phyloP scores from a whole-genome alignment of 1,284 basidiomycete species.

The Phellopilus nigrolimitatus region DNA sequence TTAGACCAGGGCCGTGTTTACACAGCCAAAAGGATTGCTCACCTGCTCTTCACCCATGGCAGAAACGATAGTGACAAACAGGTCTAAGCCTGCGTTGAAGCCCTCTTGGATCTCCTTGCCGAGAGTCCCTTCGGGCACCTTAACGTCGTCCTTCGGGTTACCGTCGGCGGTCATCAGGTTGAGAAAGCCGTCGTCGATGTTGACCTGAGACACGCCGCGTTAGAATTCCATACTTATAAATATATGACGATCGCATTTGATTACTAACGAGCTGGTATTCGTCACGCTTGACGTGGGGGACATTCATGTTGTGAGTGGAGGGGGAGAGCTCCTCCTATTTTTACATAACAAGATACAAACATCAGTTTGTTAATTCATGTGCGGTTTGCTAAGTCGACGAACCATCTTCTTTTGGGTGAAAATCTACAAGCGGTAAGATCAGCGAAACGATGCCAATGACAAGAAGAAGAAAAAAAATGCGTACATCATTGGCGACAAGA shows the following conservation, averaged over 20 bases:
- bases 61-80: constrained; percentile 83
- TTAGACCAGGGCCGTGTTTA: neutral
- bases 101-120: constrained; percentile 69
- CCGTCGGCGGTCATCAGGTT: constrained; percentile 92
- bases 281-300: constrained; percentile 87
- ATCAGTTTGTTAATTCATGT: neutral
- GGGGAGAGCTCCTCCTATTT: constrained; percentile 94
- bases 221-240: constrained; percentile 7
- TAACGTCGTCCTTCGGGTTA: constrained; percentile 91
- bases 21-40: constrained; percentile 19
- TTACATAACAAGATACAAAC: constrained; percentile 15
- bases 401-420: constrained; percentile 93
- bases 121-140: constrained; percentile 83
- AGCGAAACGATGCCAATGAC: constrained; percentile 13
- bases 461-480: constrained; percentile 31
- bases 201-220: constrained; percentile 45
- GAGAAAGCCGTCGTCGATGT: constrained; percentile 89
- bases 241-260: neutral
- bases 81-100: constrained; percentile 88
- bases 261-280: constrained; percentile 86
- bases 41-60: constrained; percentile 93
- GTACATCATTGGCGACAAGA: constrained; percentile 92
- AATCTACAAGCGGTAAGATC: constrained; percentile 51
- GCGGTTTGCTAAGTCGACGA: constrained; percentile 27
- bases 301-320: constrained; percentile 99